Evolutionary conservation across 148 eudicot genomes (phyloP), one percentile per base, ranked within the genome.

Genomic region (Chenopodium suecicum): DNA sequence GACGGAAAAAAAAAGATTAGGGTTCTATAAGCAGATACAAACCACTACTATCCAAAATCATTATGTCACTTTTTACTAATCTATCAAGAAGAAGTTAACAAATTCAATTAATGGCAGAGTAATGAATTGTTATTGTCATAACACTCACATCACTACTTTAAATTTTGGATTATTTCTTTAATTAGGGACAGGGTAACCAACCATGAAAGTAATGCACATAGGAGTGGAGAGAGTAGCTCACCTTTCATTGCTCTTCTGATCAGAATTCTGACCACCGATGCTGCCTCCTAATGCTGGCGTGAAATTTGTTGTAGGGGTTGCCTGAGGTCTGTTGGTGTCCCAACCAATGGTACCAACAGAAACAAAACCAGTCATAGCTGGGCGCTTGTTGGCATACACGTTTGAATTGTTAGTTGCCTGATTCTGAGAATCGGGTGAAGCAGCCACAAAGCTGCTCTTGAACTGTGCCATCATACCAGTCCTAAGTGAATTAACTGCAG

Each of bases 301-400:
- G 65, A 83, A 71, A 84, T 75, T 82, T 23, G 88, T 69, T 20
- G 87, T 56, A 75, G 81, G 79, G 82, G 86, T 82, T 22, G 86
- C 65, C 78, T 84, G 88, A 74, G 90, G 73, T 85, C 85, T 78
- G 79, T 82, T 84, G 46, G 82, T 84, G 47, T 88, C 94, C 72
- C 99, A 97, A 52, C 98, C 97, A 66, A 95, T 95, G 20, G 93
- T 85, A 64, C 99, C 99, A 56, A 97, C 99, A 79, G 99, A 86
- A 48, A 95, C 97, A 87, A 95, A 95, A 14, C 99, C 99, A 25
- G 88, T 82, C 79, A 95, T 82, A 32, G 87, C 88, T 71, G 84
- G 89, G 82, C 87, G 86, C 75, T 79, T 88, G 81, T 83, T 89
- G 77, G 85, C 81, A 82, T 84, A 82, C 52, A 71, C 31, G 50